Percentiles rank a stretch among this genome's conserved stretches.
Evolutionary conservation across 1,284 basidiomycete genomes (phyloP).

Genomic region (Ustilago xerochloae): DNA sequence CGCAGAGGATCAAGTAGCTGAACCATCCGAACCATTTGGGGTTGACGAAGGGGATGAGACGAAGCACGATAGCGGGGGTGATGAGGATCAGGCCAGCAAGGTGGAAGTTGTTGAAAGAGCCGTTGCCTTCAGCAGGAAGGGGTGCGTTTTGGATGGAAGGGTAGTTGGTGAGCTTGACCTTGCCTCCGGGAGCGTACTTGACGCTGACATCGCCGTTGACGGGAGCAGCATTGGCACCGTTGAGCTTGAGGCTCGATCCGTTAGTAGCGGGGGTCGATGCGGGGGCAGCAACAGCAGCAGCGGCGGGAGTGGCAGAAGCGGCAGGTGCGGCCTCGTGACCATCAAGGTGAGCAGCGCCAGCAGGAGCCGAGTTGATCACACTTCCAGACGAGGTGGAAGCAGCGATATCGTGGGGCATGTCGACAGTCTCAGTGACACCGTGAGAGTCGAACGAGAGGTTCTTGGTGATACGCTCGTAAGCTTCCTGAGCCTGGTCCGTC

Average conservation of each 20-base stretch:
- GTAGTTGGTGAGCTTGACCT: slow-evolving; percentile 66
- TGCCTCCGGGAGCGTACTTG: slow-evolving; percentile 62
- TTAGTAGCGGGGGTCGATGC: slow-evolving; percentile 4
- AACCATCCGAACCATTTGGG: slow-evolving; percentile 65
- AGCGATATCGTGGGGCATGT: slow-evolving; percentile 29
- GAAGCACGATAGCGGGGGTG: slow-evolving; percentile 62
- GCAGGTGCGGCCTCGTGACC: slow-evolving; percentile 5
- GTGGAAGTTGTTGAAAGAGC: slow-evolving; percentile 72
- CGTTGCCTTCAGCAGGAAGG: slow-evolving; percentile 68
- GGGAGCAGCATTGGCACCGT: slow-evolving; percentile 14
- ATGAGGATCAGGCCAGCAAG: slow-evolving; percentile 75
- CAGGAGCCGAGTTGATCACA: slow-evolving; percentile 15
- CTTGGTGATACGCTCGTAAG: slow-evolving; percentile 70
- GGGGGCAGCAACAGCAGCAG: neutral
- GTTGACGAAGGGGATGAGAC: slow-evolving; percentile 66
- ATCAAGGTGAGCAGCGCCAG: slow-evolving; percentile 19
- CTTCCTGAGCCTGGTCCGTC: slow-evolving; percentile 72
- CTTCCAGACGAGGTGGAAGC: slow-evolving; percentile 17
- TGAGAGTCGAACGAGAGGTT: slow-evolving; percentile 46
- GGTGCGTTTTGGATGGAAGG: slow-evolving; percentile 63
- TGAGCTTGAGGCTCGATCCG: slow-evolving; percentile 34
- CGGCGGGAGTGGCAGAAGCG: slow-evolving; percentile 3
- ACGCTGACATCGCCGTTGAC: slow-evolving; percentile 15
- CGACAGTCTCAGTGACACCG: slow-evolving; percentile 40
- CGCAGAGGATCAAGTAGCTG: slow-evolving; percentile 72